Evolutionary conservation across 106 monocot species (phyloP).

Genomic region (Alisma plantagoaquatica): DNA sequence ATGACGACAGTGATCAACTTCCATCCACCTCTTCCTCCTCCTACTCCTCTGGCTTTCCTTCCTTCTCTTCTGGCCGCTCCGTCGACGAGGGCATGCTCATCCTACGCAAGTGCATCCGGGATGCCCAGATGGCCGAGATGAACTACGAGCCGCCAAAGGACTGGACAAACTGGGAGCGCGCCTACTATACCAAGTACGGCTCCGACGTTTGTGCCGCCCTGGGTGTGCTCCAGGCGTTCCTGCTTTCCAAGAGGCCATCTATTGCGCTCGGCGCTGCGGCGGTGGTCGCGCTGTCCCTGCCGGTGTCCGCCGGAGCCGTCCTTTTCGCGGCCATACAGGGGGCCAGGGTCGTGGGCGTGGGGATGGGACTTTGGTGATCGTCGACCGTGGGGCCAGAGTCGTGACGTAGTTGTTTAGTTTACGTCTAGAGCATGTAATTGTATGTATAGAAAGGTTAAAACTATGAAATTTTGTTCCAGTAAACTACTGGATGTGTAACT

Average conservation of each 20-base stretch:
- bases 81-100: constrained; percentile 29
- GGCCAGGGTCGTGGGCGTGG: too few species aligned
- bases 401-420: too few species aligned
- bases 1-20: too few species aligned
- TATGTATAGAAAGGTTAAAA: too few species aligned
- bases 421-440: too few species aligned
- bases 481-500: too few species aligned
- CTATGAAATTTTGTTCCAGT: too few species aligned
- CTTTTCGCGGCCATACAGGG: too few species aligned
- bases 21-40: too few species aligned
- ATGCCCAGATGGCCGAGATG: constrained; percentile 9
- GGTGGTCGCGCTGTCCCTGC: background rate
- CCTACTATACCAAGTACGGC: constrained; percentile 11
- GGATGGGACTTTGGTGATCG: too few species aligned
- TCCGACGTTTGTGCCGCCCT: constrained; percentile 17
- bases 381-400: too few species aligned
- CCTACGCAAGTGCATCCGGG: constrained; percentile 10
- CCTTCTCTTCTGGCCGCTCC: constrained; percentile 3
- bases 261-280: constrained; percentile 7
- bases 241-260: constrained; percentile 11
- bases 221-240: constrained; percentile 6
- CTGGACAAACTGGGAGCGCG: constrained; percentile 18
- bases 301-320: background rate
- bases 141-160: background rate
- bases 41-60: too few species aligned